Conservation (phyloP, 176 grass and related monocot species). For the Aegilops sharonensis region DNA sequence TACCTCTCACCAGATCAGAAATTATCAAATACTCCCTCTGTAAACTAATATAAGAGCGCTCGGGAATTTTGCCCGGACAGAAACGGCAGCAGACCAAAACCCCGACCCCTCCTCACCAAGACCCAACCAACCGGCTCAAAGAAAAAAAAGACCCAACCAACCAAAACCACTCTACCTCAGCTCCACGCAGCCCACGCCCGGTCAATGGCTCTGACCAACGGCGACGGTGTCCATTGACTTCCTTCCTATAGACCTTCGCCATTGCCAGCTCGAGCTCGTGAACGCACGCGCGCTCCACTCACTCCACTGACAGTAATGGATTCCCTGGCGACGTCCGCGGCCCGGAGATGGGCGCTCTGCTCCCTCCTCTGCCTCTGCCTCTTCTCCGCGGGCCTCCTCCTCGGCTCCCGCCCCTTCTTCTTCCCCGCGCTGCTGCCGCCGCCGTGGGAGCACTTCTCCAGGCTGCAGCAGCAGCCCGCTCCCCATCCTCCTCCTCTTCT, state of each 20-base stretch:
- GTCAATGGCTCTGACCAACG: neutral
- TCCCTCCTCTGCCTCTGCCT: slow-evolving; percentile 34
- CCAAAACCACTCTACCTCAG: slow-evolving; percentile 1
- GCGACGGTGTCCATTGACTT: neutral
- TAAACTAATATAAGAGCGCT: no score
- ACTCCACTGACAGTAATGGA: neutral
- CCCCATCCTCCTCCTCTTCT: neutral
- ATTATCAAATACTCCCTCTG: no score
- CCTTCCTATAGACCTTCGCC: neutral
- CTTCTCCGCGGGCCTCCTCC: slow-evolving; percentile 26
- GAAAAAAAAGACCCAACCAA: neutral
- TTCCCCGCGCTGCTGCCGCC: neutral
- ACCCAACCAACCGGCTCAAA: neutral
- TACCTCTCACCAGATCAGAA: neutral
- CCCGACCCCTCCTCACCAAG: slow-evolving; percentile 46
- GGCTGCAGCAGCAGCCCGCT: neutral
- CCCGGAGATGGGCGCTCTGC: slow-evolving; percentile 12
- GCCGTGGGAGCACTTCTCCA: slow-evolving; percentile 23
- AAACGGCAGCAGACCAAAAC: slow-evolving; percentile 26
- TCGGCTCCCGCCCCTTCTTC: slow-evolving; percentile 11
- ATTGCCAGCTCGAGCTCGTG: neutral
- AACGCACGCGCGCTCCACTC: neutral
- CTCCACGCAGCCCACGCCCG: neutral
- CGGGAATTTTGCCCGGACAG: no score
- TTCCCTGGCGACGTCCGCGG: neutral